Conservation (phyloP, 306 rosid genomes). For the Citrullus colocynthis region DNA sequence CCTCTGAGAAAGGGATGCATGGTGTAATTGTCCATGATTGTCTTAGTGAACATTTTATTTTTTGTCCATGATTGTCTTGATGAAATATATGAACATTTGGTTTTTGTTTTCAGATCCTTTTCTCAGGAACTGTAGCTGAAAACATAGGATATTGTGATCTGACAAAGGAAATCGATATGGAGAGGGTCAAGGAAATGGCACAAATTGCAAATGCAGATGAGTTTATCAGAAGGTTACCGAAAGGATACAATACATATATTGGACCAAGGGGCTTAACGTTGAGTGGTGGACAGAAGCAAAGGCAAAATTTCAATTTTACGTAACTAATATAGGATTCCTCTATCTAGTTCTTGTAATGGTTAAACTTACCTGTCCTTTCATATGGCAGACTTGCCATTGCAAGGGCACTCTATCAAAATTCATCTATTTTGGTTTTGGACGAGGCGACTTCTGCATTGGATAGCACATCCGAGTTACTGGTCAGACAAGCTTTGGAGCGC, state of each 20-base stretch:
- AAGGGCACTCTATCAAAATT: conserved; percentile 65
- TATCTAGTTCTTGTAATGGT: background rate
- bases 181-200: conserved; percentile 56
- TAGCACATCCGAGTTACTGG: conserved; percentile 62
- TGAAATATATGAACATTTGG: background rate
- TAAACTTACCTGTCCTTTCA: conserved; percentile 7
- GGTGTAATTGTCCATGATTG: background rate
- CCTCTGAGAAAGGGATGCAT: background rate
- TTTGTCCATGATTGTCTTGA: background rate
- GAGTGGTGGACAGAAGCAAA: conserved; percentile 95
- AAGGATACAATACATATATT: conserved; percentile 59
- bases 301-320: conserved; percentile 24
- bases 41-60: background rate
- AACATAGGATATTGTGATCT: conserved; percentile 81
- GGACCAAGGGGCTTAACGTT: conserved; percentile 83
- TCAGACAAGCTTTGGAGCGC: conserved; percentile 60
- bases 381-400: conserved; percentile 72
- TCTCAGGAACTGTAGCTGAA: conserved; percentile 84
- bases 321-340: background rate
- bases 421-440: conserved; percentile 67
- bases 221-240: conserved; percentile 58
- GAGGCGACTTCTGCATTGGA: conserved; percentile 94
- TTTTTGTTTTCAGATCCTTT: conserved; percentile 41
- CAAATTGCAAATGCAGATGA: conserved; percentile 74
- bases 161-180: conserved; percentile 55